Conservation (phyloP, 2,329 filamentous ascomycete species). For the Penicillium verrucosum region DNA sequence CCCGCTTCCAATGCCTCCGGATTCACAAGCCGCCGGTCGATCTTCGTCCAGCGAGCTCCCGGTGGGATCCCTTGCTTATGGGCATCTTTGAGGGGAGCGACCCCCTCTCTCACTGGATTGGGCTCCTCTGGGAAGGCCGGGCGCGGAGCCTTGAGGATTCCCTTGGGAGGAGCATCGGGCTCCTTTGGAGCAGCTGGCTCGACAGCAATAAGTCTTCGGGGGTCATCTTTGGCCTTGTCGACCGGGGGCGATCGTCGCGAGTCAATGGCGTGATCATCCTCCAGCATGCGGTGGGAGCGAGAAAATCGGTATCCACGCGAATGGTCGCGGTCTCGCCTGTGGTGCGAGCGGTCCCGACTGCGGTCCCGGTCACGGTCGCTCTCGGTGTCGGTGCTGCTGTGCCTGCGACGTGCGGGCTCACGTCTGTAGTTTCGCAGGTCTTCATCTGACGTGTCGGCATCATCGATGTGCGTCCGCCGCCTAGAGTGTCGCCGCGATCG, state of each 20-base stretch:
- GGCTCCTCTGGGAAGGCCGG: slow-evolving; percentile 82
- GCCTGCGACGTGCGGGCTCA: slow-evolving; percentile 25
- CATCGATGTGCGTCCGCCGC: slow-evolving; percentile 26
- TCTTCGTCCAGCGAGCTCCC: slow-evolving; percentile 89
- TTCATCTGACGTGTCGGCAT: slow-evolving; percentile 33
- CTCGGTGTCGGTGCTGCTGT: slow-evolving; percentile 28
- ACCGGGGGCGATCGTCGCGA: slow-evolving; percentile 16
- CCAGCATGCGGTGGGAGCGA: slow-evolving; percentile 23
- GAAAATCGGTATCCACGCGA: slow-evolving; percentile 23
- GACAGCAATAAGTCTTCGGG: slow-evolving; percentile 27
- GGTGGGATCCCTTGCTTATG: slow-evolving; percentile 68
- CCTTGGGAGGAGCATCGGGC: slow-evolving; percentile 65
- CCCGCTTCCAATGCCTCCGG: slow-evolving; percentile 79
- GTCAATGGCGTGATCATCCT: slow-evolving; percentile 17
- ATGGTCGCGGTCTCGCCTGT: slow-evolving; percentile 18
- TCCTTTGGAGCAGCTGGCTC: slow-evolving; percentile 45
- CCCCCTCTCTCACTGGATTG: slow-evolving; percentile 79
- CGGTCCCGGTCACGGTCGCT: slow-evolving; percentile 21
- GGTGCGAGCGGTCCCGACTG: slow-evolving; percentile 10
- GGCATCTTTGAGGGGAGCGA: slow-evolving; percentile 88
- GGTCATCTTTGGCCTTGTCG: slow-evolving; percentile 20
- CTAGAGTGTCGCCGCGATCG: slow-evolving; percentile 26
- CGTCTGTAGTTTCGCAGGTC: slow-evolving; percentile 32
- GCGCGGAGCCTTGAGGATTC: slow-evolving; percentile 81
- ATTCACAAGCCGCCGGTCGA: slow-evolving; percentile 83